A percentile compares a stretch with the other conserved stretches of the same genome.
phyloP scores from a whole-genome alignment of 192 early-diverging fungal species.

The Backusella sp. region DNA sequence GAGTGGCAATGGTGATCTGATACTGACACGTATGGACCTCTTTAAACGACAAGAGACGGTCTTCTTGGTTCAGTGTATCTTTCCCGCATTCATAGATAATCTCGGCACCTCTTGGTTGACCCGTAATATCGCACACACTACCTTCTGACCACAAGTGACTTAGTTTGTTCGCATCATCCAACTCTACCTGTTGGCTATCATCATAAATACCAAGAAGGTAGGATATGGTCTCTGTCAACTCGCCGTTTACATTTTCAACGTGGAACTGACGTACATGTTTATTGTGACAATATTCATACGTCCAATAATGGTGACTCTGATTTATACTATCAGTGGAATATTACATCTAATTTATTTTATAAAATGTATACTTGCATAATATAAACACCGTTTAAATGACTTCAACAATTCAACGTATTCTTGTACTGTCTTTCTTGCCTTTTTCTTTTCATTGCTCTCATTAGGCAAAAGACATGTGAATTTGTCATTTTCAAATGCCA shows the following conservation, averaged over 20 bases:
- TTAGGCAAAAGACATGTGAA: slow-evolving; percentile 1
- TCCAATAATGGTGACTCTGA: slow-evolving; percentile 62
- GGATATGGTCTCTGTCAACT: background rate
- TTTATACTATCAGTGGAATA: background rate
- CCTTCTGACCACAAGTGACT: slow-evolving; percentile 74
- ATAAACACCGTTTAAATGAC: slow-evolving; percentile 51
- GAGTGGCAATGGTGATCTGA: slow-evolving; percentile 71
- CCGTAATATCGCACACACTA: slow-evolving; percentile 70
- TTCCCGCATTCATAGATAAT: slow-evolving; percentile 36
- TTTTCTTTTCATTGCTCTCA: slow-evolving; percentile 13
- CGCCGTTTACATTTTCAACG: slow-evolving; percentile 8
- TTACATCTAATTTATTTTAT: too few relatives aligned
- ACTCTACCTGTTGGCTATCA: background rate
- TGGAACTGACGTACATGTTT: slow-evolving; percentile 34
- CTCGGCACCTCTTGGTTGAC: slow-evolving; percentile 64
- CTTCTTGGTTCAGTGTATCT: slow-evolving; percentile 8
- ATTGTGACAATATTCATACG: slow-evolving; percentile 83
- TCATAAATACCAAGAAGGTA: slow-evolving; percentile 10
- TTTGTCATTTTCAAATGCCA: background rate
- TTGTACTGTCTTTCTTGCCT: slow-evolving; percentile 34
- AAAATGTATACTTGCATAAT: slow-evolving; percentile 19
- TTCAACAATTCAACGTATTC: slow-evolving; percentile 47
- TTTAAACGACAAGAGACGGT: slow-evolving; percentile 61
- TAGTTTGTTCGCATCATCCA: slow-evolving; percentile 57
- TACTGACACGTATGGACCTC: slow-evolving; percentile 77